phyloP scores from a whole-genome alignment of 1,139 yeast genomes.

The Saccharomycopsis phalli region DNA sequence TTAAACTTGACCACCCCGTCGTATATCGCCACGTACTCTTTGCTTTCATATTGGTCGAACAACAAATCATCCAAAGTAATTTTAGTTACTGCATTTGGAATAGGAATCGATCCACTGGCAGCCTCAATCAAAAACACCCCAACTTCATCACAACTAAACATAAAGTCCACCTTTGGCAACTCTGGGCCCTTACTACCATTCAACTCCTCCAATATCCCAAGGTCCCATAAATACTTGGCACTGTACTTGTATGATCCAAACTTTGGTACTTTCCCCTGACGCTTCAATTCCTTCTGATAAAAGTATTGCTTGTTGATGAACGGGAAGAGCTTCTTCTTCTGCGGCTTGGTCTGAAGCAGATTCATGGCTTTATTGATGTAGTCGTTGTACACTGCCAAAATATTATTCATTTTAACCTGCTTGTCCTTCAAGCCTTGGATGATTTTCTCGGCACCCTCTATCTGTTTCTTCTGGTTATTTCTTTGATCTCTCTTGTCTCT shows the following conservation, averaged over 20 bases:
- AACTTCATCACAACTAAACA: conserved; percentile 67
- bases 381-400: conserved; percentile 55
- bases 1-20: conserved; percentile 60
- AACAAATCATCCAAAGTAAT: conserved; percentile 47
- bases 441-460: conserved; percentile 52
- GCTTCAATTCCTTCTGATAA: conserved; percentile 63
- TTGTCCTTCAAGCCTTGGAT: conserved; percentile 52
- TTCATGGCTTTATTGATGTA: conserved; percentile 62
- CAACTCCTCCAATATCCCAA: conserved; percentile 54
- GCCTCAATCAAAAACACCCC: conserved; percentile 53
- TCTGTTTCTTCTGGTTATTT: conserved; percentile 49
- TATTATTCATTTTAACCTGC: conserved; percentile 49
- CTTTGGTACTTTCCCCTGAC: conserved; percentile 56
- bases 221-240: conserved; percentile 67
- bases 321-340: conserved; percentile 39
- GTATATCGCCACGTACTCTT: conserved; percentile 43
- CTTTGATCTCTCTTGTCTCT: conserved; percentile 70
- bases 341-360: conserved; percentile 48
- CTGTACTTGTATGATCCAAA: conserved; percentile 82
- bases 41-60: conserved; percentile 51
- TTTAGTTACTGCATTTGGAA: conserved; percentile 17
- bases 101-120: conserved; percentile 17
- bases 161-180: conserved; percentile 49
- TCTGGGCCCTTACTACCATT: conserved; percentile 33
- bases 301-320: conserved; percentile 67